Conservation (phyloP, 768 basidiomycete genomes). For the Auriscalpium microsporum region DNA sequence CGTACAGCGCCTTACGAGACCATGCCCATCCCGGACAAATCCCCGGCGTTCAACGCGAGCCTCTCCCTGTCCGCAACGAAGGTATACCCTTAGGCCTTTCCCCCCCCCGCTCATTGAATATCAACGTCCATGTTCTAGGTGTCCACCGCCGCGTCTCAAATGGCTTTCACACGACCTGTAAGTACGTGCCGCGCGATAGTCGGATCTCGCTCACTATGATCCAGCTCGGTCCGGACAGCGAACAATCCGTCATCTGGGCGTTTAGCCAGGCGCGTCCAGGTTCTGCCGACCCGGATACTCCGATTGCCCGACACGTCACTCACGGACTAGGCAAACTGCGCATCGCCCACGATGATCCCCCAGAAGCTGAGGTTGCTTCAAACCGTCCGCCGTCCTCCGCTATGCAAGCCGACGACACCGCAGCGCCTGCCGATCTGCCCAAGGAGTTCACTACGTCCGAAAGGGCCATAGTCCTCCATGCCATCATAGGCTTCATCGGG, state of each 20-base stretch:
- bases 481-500: slow-evolving; percentile 40
- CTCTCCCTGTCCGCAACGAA: slow-evolving; percentile 23
- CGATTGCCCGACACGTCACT: slow-evolving; percentile 39
- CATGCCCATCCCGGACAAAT: slow-evolving; percentile 48
- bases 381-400: no score
- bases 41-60: slow-evolving; percentile 45
- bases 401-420: neutral
- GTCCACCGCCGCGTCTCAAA: neutral
- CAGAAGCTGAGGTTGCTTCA: no score
- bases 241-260: slow-evolving; percentile 50
- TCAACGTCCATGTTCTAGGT: no score
- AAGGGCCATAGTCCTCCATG: slow-evolving; percentile 45
- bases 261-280: slow-evolving; percentile 42
- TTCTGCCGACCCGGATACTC: slow-evolving; percentile 36
- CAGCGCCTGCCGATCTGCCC: slow-evolving; percentile 21
- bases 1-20: slow-evolving; percentile 41
- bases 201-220: slow-evolving; percentile 1
- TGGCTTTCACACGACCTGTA: slow-evolving; percentile 8
- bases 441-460: slow-evolving; percentile 21
- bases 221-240: slow-evolving; percentile 35
- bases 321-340: slow-evolving; percentile 31
- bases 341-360: no score
- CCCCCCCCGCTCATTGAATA: neutral
- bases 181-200: slow-evolving; percentile 37
- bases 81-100: slow-evolving; percentile 26